Conservation (phyloP, 805 yeast genomes). For the Kockiozyma suomiensis region DNA sequence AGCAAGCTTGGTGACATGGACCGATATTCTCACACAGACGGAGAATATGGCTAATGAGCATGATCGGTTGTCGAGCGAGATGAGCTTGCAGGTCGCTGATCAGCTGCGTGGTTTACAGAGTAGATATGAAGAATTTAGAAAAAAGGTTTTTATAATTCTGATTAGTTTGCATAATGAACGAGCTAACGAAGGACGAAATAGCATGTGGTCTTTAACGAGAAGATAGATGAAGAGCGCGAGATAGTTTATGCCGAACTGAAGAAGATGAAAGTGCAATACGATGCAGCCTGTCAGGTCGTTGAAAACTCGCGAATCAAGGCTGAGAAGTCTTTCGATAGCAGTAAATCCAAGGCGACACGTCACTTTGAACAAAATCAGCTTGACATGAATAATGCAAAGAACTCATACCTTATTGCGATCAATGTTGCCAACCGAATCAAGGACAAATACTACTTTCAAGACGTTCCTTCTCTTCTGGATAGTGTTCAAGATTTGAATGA, state of each 20-base stretch:
- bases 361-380: conserved; percentile 28
- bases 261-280: conserved; percentile 75
- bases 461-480: conserved; percentile 87
- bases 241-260: conserved; percentile 57
- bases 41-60: conserved; percentile 76
- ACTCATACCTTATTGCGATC: conserved; percentile 76
- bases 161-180: neutral
- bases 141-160: conserved; percentile 27
- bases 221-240: conserved; percentile 52
- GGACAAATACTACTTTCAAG: conserved; percentile 91
- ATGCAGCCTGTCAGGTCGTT: conserved; percentile 74
- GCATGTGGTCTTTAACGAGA: conserved; percentile 63
- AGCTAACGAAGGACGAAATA: conserved; percentile 38
- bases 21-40: conserved; percentile 78
- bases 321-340: conserved; percentile 57
- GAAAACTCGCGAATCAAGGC: conserved; percentile 77
- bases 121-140: conserved; percentile 57
- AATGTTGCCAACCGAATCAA: conserved; percentile 86
- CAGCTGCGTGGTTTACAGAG: conserved; percentile 58
- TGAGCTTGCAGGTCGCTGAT: conserved; percentile 61
- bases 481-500: conserved; percentile 80
- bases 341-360: conserved; percentile 41
- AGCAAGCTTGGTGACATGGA: conserved; percentile 89
- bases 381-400: conserved; percentile 85
- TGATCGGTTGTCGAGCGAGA: conserved; percentile 58